Evolutionary conservation across 139 green algal species (phyloP).

Genomic region (Chlorella sorokiniana): DNA sequence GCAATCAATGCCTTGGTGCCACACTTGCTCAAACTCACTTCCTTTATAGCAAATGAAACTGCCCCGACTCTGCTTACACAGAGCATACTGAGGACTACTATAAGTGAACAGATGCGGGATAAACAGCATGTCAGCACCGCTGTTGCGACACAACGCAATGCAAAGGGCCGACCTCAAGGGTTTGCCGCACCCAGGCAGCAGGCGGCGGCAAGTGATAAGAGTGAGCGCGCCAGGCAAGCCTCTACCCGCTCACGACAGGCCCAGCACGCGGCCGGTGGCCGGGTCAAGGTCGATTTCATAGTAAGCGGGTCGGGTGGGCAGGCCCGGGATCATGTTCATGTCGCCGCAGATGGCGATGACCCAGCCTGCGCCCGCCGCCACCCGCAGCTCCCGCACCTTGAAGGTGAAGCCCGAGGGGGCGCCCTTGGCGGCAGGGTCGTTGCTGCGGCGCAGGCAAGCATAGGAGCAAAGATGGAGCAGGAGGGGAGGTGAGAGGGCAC

Average conservation of each 20-base stretch:
- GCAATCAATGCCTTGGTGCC: too few relatives aligned
- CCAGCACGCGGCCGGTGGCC: slow-evolving; percentile 78
- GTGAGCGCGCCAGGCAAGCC: background rate
- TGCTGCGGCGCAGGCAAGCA: slow-evolving; percentile 10
- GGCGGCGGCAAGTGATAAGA: background rate
- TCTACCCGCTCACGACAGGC: slow-evolving; percentile 69
- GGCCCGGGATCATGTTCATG: slow-evolving; percentile 94
- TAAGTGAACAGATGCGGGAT: too few relatives aligned
- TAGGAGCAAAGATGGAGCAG: too few relatives aligned
- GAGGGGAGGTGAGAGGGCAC: too few relatives aligned
- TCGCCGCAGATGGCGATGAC: slow-evolving; percentile 89
- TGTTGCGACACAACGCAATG: too few relatives aligned
- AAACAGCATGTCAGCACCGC: too few relatives aligned
- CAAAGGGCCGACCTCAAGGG: too few relatives aligned
- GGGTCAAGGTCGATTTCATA: slow-evolving; percentile 83
- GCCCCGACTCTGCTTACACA: too few relatives aligned
- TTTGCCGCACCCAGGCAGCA: too few relatives aligned
- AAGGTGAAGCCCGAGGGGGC: slow-evolving; percentile 90
- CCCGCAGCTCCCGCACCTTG: slow-evolving; percentile 88
- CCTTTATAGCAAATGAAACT: background rate
- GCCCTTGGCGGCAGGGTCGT: slow-evolving; percentile 54
- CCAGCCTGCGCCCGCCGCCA: slow-evolving; percentile 91
- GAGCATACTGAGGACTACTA: too few relatives aligned
- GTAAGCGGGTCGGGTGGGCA: slow-evolving; percentile 90
- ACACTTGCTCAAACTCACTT: too few relatives aligned